Percentiles rank a stretch among this genome's conserved stretches.
Conservation (phyloP, 2,329 filamentous ascomycete genomes). For the Ophiostoma sp. region DNA sequence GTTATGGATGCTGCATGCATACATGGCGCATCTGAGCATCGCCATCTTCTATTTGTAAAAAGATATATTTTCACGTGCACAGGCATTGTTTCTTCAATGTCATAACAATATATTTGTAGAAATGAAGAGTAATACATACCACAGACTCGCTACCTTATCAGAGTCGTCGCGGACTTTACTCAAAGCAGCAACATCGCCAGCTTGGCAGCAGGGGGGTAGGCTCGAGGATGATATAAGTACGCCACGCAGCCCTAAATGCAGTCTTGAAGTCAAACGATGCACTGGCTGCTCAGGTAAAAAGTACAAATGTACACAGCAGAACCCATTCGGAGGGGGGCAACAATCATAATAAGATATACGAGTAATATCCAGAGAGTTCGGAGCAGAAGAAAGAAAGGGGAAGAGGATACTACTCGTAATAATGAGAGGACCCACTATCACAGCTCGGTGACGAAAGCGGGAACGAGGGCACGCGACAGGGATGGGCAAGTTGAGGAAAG, state of each 20-base stretch:
- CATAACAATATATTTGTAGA: background rate
- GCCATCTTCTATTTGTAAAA: no score
- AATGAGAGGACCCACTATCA: background rate
- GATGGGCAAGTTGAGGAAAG: background rate
- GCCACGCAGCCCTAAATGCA: no score
- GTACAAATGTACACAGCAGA: no score
- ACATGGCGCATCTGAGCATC: no score
- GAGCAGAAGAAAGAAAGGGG: slow-evolving; percentile 2
- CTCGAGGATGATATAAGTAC: no score
- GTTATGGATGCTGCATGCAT: background rate
- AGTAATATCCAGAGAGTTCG: background rate
- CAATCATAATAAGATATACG: background rate
- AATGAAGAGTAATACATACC: background rate
- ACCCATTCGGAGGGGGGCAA: background rate
- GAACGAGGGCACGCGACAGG: background rate
- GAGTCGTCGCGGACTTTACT: background rate
- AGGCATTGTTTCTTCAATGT: no score
- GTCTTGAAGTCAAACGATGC: no score
- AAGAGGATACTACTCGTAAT: background rate
- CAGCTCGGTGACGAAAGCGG: slow-evolving; percentile 3
- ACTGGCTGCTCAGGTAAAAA: no score
- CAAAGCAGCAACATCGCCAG: background rate
- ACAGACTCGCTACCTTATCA: background rate
- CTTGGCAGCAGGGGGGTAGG: background rate
- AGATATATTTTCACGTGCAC: no score